Conservation (phyloP, 768 basidiomycete genomes). For the Rhodosporidiobolus sp. region DNA sequence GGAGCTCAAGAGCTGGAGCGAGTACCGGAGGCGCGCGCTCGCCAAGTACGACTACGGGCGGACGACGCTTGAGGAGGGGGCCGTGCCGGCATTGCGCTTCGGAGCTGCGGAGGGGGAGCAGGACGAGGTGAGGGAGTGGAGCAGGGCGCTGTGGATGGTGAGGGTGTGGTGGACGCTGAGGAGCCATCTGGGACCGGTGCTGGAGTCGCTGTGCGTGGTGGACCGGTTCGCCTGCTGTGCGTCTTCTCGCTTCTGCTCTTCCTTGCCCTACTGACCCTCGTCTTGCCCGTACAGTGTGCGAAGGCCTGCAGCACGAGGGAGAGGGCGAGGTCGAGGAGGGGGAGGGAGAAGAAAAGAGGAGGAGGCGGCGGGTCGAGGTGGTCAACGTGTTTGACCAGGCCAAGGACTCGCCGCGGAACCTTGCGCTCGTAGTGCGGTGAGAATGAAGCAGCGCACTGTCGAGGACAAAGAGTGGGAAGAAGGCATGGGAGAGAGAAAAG, state of each 20-base stretch:
- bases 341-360: not conserved
- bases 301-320: constrained; percentile 12
- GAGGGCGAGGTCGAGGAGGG: not conserved
- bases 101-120: not conserved
- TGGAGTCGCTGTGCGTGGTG: constrained; percentile 28
- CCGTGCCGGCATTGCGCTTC: not conserved
- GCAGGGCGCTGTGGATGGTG: constrained; percentile 6
- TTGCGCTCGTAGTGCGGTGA: constrained; percentile 34
- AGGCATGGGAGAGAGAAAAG: not conserved
- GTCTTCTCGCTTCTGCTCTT: not conserved
- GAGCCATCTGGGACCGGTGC: constrained; percentile 26
- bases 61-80: not conserved
- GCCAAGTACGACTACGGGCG: not conserved
- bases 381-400: constrained; percentile 37
- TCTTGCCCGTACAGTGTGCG: constrained; percentile 6
- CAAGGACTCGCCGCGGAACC: constrained; percentile 29
- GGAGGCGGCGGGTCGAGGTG: constrained; percentile 20
- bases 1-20: constrained; percentile 3
- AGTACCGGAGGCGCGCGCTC: constrained; percentile 18
- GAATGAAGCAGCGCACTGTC: too few relatives aligned
- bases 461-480: not conserved
- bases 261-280: not conserved
- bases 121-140: constrained; percentile 5
- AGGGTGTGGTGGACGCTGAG: constrained; percentile 35
- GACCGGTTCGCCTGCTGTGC: constrained; percentile 24